Evolutionary conservation across 345 rosid genomes (phyloP), one percentile per base, ranked within the genome.

Genomic region (Bruguiera parviflora): DNA sequence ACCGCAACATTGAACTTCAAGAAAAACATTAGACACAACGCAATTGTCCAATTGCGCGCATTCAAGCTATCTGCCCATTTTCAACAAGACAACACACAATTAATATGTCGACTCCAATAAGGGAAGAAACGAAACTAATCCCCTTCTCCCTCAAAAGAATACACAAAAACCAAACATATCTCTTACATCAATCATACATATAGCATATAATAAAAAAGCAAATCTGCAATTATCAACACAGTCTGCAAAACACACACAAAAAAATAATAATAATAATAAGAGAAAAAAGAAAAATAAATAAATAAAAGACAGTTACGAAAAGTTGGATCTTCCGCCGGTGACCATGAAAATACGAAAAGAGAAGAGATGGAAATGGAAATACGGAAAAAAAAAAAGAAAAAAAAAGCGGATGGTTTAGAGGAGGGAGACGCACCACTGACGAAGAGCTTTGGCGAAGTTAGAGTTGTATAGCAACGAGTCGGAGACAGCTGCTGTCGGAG

Each of bases 371-470:
- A 28, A 62, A 57, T 0, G n/a, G 10, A 10, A 29, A 49, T 25
- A 22, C 1, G 18, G 39, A 13, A 0, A 7, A 33, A 33, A 33
- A 33, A 25, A 35, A 4, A 39, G n/a, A n/a, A n/a, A n/a, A n/a
- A n/a, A 58, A 6, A 32, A n/a, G 5, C 19, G 29, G 32, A 59
- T 11, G 49, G 66, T 7, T 24, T 22, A 16, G 10, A 21, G 1
- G 1, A 33, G 37, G 9, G 21, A 63, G 53, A 35, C 63, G 19
- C 80, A 90, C 96, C 96, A 73, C 91, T 88, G 57, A 92, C 67
- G 83, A 90, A 90, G 78, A 92, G 92, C 82, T 82, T 88, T 19
- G 96, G 96, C 39, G 89, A 83, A 37, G 96, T 86, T 52, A 90
- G 93, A 53, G 93, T 87, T 4, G 92, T 82, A 70, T 70, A 78